These are phyloP conservation scores for Alternaria infectoria DNA, from an alignment of 2,329 filamentous ascomycete genomes.

Conservation along the genomic window DNA sequence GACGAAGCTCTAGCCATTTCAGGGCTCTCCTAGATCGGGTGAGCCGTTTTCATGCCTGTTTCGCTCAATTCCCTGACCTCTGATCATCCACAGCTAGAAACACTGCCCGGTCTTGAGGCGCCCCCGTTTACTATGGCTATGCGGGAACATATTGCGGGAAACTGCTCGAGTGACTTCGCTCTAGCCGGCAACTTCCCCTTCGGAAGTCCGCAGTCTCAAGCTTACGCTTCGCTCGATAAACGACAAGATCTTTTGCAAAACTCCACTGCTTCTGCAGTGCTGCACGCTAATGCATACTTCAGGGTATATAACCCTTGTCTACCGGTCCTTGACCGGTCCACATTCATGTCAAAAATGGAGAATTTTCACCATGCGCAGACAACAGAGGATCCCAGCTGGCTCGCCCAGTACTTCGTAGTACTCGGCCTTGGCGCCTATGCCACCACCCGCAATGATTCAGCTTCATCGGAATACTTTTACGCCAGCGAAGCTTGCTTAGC, in stretches of 20 bases:
- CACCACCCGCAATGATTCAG: background rate
- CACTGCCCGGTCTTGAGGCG: background rate
- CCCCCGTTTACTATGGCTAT: constrained; percentile 18
- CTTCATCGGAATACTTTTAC: constrained; percentile 23
- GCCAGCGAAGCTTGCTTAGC: constrained; percentile 30
- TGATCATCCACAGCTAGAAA: background rate
- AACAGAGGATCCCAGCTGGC: constrained; percentile 17
- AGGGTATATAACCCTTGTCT: background rate
- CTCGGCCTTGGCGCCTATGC: constrained; percentile 29
- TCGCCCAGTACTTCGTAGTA: constrained; percentile 24
- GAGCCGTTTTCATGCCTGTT: background rate
- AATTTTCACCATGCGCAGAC: background rate
- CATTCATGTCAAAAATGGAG: background rate
- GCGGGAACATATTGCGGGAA: constrained; percentile 13
- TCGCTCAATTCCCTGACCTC: background rate
- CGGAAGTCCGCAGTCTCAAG: constrained; percentile 17
- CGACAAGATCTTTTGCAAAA: background rate
- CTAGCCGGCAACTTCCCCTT: constrained; percentile 31
- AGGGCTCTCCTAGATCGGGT: constrained; percentile 13
- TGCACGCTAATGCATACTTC: background rate
- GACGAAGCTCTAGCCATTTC: constrained; percentile 22
- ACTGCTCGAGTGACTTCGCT: constrained; percentile 23
- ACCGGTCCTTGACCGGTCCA: background rate
- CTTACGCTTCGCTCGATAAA: constrained; percentile 14
- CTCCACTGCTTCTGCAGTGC: background rate